Conservation (phyloP, 2,329 filamentous ascomycete species). For the Colletotrichum sp. region DNA sequence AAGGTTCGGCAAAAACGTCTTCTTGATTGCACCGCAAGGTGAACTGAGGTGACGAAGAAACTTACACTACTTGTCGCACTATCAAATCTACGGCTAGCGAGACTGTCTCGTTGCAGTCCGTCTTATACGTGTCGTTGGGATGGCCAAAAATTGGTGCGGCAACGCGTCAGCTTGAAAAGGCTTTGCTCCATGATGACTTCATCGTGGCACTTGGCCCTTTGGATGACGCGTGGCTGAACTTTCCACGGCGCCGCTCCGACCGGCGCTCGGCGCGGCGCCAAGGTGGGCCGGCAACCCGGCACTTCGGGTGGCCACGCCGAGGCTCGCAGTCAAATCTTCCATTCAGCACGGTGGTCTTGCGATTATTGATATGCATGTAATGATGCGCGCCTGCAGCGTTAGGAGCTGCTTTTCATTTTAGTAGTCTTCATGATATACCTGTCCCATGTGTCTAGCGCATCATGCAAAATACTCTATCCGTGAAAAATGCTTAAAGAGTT, state of each 20-base stretch:
- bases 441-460: not conserved
- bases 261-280: slow-evolving; percentile 5
- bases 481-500: not conserved
- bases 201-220: slow-evolving; percentile 4
- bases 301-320: not conserved
- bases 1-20: not conserved
- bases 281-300: slow-evolving; percentile 12
- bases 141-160: not conserved
- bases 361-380: not conserved
- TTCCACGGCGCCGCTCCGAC: not conserved
- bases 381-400: not conserved
- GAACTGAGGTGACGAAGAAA: not conserved
- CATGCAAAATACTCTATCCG: not conserved
- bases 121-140: not conserved
- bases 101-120: not conserved
- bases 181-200: slow-evolving; percentile 11
- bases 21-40: not conserved
- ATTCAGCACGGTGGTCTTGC: not conserved
- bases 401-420: not conserved
- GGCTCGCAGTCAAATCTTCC: not conserved
- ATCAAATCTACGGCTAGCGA: not conserved
- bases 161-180: slow-evolving; percentile 5
- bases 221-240: slow-evolving; percentile 5
- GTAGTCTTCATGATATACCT: not conserved
- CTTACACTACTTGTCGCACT: not conserved